phyloP scores from a whole-genome alignment of 768 basidiomycete genomes.

The Postia placenta region DNA sequence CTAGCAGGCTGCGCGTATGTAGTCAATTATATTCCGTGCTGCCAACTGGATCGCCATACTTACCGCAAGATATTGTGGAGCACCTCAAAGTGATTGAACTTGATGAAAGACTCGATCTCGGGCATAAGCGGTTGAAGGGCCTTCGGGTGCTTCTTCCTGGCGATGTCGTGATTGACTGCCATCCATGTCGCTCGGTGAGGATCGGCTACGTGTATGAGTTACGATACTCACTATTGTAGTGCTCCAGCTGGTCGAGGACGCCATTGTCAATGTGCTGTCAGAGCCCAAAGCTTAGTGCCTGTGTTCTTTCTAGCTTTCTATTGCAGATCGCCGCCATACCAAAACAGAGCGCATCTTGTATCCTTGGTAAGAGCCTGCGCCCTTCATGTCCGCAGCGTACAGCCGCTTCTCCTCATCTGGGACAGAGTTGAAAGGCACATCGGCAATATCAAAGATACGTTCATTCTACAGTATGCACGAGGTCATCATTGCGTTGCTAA shows the following conservation, averaged over 20 bases:
- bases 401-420: constrained; percentile 26
- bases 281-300: neutral
- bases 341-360: constrained; percentile 51
- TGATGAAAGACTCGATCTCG: constrained; percentile 44
- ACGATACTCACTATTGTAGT: constrained; percentile 44
- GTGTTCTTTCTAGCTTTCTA: constrained; percentile 6
- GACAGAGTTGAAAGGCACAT: constrained; percentile 28
- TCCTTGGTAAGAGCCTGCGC: constrained; percentile 45
- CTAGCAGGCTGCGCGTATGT: constrained; percentile 27
- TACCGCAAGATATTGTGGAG: constrained; percentile 42
- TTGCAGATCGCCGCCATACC: constrained; percentile 28
- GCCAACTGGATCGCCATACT: neutral
- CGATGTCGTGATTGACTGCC: constrained; percentile 48
- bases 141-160: constrained; percentile 42
- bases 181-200: neutral
- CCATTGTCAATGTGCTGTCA: constrained; percentile 54
- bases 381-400: constrained; percentile 27
- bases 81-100: constrained; percentile 44
- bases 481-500: neutral
- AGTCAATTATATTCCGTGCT: neutral
- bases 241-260: constrained; percentile 54
- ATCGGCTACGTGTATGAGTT: neutral
- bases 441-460: constrained; percentile 31
- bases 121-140: constrained; percentile 44
- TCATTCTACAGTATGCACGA: constrained; percentile 17